These are phyloP conservation scores for Penicillium manginii DNA, from an alignment of 495 filamentous ascomycete genomes.

Conservation along the genomic window DNA sequence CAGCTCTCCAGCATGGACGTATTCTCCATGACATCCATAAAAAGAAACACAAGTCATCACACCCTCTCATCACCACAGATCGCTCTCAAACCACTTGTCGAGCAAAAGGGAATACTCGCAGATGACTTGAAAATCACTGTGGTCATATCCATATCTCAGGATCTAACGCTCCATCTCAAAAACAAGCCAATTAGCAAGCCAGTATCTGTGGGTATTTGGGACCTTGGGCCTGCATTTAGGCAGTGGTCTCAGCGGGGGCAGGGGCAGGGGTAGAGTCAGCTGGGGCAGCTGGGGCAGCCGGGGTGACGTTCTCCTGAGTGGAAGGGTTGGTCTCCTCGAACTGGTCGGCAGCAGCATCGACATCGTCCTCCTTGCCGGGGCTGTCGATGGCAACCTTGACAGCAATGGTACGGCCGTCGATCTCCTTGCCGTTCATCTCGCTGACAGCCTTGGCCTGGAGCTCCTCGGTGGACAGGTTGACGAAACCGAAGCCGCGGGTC, in stretches of 20 bases:
- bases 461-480: conserved; percentile 93
- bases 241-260: conserved; percentile 29
- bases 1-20: conserved; percentile 28
- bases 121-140: conserved; percentile 14
- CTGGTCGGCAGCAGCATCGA: conserved; percentile 65
- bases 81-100: conserved; percentile 11
- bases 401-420: conserved; percentile 97
- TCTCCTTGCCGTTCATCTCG: conserved; percentile 99
- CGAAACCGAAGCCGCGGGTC: conserved; percentile 98
- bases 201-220: conserved; percentile 27
- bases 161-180: conserved; percentile 10
- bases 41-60: conserved; percentile 31
- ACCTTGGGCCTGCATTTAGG: conserved; percentile 33
- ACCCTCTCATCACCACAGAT: conserved; percentile 21
- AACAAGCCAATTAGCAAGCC: conserved; percentile 24
- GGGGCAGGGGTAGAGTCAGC: conserved; percentile 11
- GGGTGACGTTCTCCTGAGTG: conserved; percentile 42
- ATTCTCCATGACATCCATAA: conserved; percentile 30
- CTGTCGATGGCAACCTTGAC: conserved; percentile 99
- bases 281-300: conserved; percentile 29
- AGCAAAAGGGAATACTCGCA: conserved; percentile 25
- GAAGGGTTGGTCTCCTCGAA: conserved; percentile 46
- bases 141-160: conserved; percentile 19
- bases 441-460: conserved; percentile 92
- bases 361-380: conserved; percentile 96